These are phyloP conservation scores for Phytophthora sp. DNA, from an alignment of 352 stramenopile species.

Conservation along the genomic window DNA sequence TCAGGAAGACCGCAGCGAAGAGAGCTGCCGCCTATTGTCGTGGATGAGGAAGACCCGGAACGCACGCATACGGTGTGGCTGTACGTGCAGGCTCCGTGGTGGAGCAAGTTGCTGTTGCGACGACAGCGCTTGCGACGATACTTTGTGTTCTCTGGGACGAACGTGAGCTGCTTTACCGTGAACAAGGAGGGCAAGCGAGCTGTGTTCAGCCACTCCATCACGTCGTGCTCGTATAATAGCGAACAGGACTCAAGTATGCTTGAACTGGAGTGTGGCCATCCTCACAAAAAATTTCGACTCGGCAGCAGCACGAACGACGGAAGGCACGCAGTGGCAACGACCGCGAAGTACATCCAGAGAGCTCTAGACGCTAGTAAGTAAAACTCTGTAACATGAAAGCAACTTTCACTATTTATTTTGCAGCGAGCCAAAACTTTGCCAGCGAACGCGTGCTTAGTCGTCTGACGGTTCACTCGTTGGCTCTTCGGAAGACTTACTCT, in stretches of 20 bases:
- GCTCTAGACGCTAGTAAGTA: conserved; percentile 12
- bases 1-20: not conserved
- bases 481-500: conserved; percentile 8
- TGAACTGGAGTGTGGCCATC: conserved; percentile 23
- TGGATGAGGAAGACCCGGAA: conserved; percentile 28
- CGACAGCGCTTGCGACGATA: conserved; percentile 28
- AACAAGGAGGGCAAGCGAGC: conserved; percentile 56
- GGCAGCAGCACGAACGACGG: conserved; percentile 11
- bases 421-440: conserved; percentile 5
- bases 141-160: conserved; percentile 49
- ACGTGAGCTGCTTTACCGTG: conserved; percentile 55
- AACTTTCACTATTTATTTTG: conserved; percentile 28
- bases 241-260: conserved; percentile 3
- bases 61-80: conserved; percentile 40
- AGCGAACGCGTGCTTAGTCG: conserved; percentile 2
- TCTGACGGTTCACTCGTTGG: not conserved
- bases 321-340: conserved; percentile 9
- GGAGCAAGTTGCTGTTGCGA: conserved; percentile 27
- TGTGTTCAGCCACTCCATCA: conserved; percentile 34
- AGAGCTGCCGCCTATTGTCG: conserved; percentile 8
- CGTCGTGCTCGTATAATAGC: conserved; percentile 26
- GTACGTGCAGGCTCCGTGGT: conserved; percentile 47
- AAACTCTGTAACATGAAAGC: not conserved
- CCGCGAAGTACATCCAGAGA: conserved; percentile 24
- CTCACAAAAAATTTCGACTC: conserved; percentile 25